Evolutionary conservation across 805 yeast genomes (phyloP).

Genomic region (Blastobotrys robertii): DNA sequence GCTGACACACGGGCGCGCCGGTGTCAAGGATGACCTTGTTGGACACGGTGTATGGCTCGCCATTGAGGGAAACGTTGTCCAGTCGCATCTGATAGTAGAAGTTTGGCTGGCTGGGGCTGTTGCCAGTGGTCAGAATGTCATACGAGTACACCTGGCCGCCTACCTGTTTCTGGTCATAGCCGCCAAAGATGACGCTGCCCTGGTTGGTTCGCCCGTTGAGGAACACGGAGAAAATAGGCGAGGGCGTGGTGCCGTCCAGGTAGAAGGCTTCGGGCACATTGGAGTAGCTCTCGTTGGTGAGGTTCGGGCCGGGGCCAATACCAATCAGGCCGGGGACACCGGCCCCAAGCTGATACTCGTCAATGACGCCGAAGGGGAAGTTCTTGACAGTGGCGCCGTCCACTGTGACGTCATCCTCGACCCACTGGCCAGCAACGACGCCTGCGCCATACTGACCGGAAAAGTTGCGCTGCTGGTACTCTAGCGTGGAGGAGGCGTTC

Average conservation of each 20-base stretch:
- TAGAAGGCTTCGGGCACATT: conserved; percentile 59
- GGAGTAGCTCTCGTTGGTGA: conserved; percentile 34
- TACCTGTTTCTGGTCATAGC: conserved; percentile 19
- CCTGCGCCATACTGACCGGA: conserved; percentile 32
- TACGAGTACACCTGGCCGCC: conserved; percentile 22
- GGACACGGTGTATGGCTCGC: conserved; percentile 13
- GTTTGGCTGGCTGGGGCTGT: conserved; percentile 4
- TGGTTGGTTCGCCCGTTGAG: conserved; percentile 32
- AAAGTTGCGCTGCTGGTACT: conserved; percentile 28
- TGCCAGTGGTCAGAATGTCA: conserved; percentile 9
- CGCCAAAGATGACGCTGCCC: conserved; percentile 27
- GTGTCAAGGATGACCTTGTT: conserved; percentile 23
- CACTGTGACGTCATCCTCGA: conserved; percentile 20
- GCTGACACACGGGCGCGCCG: conserved; percentile 25
- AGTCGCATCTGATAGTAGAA: conserved; percentile 17
- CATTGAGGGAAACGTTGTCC: conserved; percentile 14
- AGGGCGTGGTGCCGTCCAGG: conserved; percentile 45
- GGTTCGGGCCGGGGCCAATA: conserved; percentile 42
- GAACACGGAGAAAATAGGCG: conserved; percentile 53
- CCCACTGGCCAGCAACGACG: conserved; percentile 26
- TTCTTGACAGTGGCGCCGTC: conserved; percentile 10
- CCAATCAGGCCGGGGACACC: conserved; percentile 50
- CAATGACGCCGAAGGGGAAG: conserved; percentile 25
- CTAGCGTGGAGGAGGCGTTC: conserved; percentile 24
- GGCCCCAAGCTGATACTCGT: conserved; percentile 32